These are phyloP conservation scores for Glycine soja DNA, from an alignment of 306 rosid species.

Conservation along the genomic window DNA sequence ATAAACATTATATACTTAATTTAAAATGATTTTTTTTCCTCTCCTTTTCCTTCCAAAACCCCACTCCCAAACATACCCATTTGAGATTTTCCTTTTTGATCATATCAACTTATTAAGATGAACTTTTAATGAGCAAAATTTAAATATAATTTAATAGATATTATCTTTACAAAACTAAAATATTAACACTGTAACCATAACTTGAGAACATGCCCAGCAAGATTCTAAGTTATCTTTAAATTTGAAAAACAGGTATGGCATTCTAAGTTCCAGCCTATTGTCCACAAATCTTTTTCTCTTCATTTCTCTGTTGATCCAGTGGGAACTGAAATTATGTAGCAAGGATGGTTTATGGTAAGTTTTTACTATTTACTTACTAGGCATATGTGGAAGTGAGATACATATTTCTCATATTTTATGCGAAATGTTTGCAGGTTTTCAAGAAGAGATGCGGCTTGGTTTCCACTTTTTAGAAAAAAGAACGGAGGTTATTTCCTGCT, in stretches of 20 bases:
- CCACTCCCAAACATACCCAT: not conserved
- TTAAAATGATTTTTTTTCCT: not conserved
- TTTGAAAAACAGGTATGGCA: conserved; percentile 72
- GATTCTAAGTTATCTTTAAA: conserved; percentile 46
- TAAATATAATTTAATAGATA: conserved; percentile 30
- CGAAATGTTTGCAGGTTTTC: conserved; percentile 57
- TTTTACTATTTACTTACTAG: conserved; percentile 29
- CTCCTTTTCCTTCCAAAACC: not conserved
- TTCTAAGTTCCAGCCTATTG: conserved; percentile 73
- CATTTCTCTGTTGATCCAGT: conserved; percentile 84
- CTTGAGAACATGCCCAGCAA: conserved; percentile 26
- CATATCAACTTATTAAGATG: not conserved
- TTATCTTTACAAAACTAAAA: conserved; percentile 15
- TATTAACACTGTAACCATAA: conserved; percentile 15
- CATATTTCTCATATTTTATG: conserved; percentile 18
- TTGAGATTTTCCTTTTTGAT: conserved; percentile 23
- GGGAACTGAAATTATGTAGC: conserved; percentile 91
- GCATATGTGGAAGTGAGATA: conserved; percentile 6
- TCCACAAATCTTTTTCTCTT: conserved; percentile 68
- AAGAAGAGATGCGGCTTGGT: conserved; percentile 38
- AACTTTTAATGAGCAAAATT: conserved; percentile 32
- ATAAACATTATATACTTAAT: not conserved
- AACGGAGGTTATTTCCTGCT: conserved; percentile 42
- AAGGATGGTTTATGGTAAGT: conserved; percentile 55
- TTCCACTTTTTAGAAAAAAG: conserved; percentile 45